These are phyloP conservation scores for Botrytis tulipae DNA, from an alignment of 2,329 filamentous ascomycete genomes.

Conservation along the genomic window DNA sequence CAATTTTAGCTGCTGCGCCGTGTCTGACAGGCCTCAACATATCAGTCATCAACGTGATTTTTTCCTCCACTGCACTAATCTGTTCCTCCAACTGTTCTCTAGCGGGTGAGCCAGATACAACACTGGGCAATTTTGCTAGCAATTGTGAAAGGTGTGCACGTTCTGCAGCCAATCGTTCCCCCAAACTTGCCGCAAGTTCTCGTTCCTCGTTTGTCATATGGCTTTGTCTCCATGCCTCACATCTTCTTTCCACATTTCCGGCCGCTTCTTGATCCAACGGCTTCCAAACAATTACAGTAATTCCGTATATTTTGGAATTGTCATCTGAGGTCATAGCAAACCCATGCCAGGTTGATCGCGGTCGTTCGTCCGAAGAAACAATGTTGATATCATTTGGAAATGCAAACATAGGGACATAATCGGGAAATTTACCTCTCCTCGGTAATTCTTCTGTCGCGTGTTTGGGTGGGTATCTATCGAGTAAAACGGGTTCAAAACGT, in stretches of 20 bases:
- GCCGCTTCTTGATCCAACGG: slow-evolving; percentile 79
- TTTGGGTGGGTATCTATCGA: slow-evolving; percentile 90
- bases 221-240: slow-evolving; percentile 78
- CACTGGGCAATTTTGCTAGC: slow-evolving; percentile 75
- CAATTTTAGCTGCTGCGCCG: slow-evolving; percentile 93
- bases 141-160: slow-evolving; percentile 87
- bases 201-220: slow-evolving; percentile 90
- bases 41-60: slow-evolving; percentile 95
- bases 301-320: slow-evolving; percentile 86
- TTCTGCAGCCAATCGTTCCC: slow-evolving; percentile 81
- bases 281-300: slow-evolving; percentile 90
- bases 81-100: slow-evolving; percentile 87
- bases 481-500: slow-evolving; percentile 90
- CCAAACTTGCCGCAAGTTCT: slow-evolving; percentile 87
- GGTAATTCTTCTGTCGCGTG: slow-evolving; percentile 76
- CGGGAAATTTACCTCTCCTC: slow-evolving; percentile 82
- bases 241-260: slow-evolving; percentile 78
- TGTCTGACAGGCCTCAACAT: slow-evolving; percentile 89
- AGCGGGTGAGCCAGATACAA: slow-evolving; percentile 75
- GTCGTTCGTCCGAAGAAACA: slow-evolving; percentile 48
- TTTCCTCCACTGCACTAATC: slow-evolving; percentile 94
- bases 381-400: slow-evolving; percentile 24
- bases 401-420: slow-evolving; percentile 70
- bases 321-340: slow-evolving; percentile 97
- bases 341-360: slow-evolving; percentile 96